Evolutionary conservation across 1,139 yeast genomes (phyloP), one percentile per base, ranked within the genome.

Genomic region (Wickerhamomyces sp.): DNA sequence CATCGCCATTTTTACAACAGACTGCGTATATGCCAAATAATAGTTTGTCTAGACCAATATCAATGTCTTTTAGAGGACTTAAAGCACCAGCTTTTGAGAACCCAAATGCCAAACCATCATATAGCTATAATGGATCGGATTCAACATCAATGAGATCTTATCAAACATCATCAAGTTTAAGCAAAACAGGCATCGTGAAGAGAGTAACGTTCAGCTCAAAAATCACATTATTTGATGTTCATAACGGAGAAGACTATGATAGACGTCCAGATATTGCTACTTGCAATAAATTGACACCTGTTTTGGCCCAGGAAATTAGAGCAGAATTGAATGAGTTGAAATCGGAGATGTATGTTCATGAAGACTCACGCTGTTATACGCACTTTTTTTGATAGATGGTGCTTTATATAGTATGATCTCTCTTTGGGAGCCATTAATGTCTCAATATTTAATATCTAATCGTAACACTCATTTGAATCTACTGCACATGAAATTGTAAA

Each of bases 241-340:
- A 85, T 60, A 76, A 84, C 45, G 81, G 83, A 35, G 80, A 76
- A 15, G 96, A 87, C 51, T 92, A 92, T 59, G 97, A 92, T 60
- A 78, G 98, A 54, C 89, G 84, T 48, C 97, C 97, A 0, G 97
- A 89, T 49, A 72, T 83, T 32, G 95, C 96, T 5, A 89, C 97
- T 2, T 90, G 97, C 66, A 89, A 90, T 62, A 89, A 84, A 57
- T 70, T 90, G 61, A 90, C 96, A 1, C 97, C 97, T 5, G 68
- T 75, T 39, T 67, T 90, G 58, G 97, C 97, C 0, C 92, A 86
- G 61, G 81, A 80, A 63, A 88, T 92, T 55, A 84, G 81, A 64
- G 88, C 84, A 37, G 97, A 92, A 61, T 69, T 92, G 58, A 90
- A 92, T 61, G 72, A 72, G 42, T 65, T 88, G 55, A 86, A 86